Conservation (phyloP, 1,284 basidiomycete species). For the Trichosporon sp. region DNA sequence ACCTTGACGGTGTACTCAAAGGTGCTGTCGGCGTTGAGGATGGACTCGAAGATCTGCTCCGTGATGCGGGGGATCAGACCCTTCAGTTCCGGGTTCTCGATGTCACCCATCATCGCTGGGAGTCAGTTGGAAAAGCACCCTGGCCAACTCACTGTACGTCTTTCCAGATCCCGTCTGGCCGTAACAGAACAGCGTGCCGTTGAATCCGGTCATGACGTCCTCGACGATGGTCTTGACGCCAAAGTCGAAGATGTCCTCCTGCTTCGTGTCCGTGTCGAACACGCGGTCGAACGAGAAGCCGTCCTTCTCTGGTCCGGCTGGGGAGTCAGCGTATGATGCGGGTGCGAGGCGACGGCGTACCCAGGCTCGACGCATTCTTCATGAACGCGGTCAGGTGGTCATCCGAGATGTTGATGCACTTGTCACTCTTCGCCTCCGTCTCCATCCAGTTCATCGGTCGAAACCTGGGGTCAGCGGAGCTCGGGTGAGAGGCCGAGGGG, state of each 20-base stretch:
- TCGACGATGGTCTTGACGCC: conserved; percentile 76
- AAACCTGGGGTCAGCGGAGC: conserved; percentile 59
- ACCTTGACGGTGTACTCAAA: conserved; percentile 99
- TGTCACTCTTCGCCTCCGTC: conserved; percentile 80
- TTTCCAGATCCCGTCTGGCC: conserved; percentile 98
- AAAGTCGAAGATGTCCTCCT: conserved; percentile 96
- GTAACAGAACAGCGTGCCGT: conserved; percentile 97
- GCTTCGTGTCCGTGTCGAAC: conserved; percentile 87
- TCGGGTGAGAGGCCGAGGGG: no score
- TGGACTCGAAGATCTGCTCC: conserved; percentile 97
- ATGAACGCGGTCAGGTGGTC: conserved; percentile 75
- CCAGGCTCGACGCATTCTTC: conserved; percentile 64
- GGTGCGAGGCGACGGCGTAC: no score
- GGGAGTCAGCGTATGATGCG: conserved; percentile 11
- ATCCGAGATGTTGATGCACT: conserved; percentile 77
- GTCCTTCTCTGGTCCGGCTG: conserved; percentile 50
- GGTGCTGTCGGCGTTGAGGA: conserved; percentile 89
- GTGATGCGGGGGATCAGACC: conserved; percentile 98
- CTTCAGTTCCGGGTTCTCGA: conserved; percentile 83
- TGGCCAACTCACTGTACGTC: conserved; percentile 59
- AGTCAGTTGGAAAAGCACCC: not conserved
- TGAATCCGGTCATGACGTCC: conserved; percentile 98
- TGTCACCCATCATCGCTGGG: conserved; percentile 55
- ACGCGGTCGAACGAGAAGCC: conserved; percentile 95
- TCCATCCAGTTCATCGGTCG: conserved; percentile 93